Evolutionary conservation across 2,329 filamentous ascomycete genomes (phyloP), one percentile per base, ranked within the genome.

Genomic region (Phialocephala subalpina): DNA sequence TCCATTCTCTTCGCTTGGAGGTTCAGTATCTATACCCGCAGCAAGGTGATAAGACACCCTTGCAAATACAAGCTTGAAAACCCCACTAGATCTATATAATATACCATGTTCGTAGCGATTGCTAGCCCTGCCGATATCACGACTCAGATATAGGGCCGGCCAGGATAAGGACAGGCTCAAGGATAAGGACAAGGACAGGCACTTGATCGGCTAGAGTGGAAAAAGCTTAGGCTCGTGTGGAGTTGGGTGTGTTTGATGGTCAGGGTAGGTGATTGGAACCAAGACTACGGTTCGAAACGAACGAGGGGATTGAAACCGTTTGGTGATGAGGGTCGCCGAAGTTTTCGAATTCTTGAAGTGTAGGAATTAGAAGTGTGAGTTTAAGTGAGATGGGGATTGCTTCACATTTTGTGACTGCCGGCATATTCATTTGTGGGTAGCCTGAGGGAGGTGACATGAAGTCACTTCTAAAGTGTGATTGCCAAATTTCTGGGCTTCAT

Each of bases 201-300:
- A 49, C 14, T 49, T 49, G 45, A 49, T 49, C 45, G 45, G 4
- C 20, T 20, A 49, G 18, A 49, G 18, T 20, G 45, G 20, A 35
- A 20, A 42, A 61, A 62, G 63, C 63, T 49, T 58, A 45, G 35
- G 16, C 20, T 47, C 27, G 63, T 42, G 18, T 42, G 38, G 38
- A 42, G 29, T 33, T 33, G 29, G 29, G 29, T 33, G 9, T 33
- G 29, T 42, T n/a, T 16, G 38, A 42, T n/a, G 38, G 12, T 4
- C 5, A n/a, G 45, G 45, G 45, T 20, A 5, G 40, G 18, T 20
- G 11, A 66, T 47, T 66, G 56, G 63, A 58, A 60, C 63, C 60
- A 58, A 58, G 63, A 16, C 33, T 18, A 18, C 42, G 29, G 63
- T 66, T 68, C 58, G 63, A 63, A 68, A 66, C 58, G 33, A 49